These are phyloP conservation scores for Paecilomyces dactylethromorphus DNA, from an alignment of 2,329 filamentous ascomycete genomes.

Conservation along the genomic window DNA sequence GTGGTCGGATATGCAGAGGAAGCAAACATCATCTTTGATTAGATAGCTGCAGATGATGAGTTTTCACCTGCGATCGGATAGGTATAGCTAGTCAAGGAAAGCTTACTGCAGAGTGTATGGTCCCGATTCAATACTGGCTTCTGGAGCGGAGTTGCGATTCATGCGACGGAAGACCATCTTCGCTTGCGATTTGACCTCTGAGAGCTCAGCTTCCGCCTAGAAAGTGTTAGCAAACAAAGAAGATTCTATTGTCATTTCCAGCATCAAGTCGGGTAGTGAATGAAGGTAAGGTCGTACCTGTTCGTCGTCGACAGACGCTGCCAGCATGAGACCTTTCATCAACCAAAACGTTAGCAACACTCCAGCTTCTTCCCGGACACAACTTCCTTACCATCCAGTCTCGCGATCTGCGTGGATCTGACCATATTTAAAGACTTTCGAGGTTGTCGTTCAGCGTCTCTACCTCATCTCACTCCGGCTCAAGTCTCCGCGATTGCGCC, in stretches of 20 bases:
- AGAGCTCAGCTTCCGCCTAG: conserved; percentile 65
- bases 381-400: conserved; percentile 68
- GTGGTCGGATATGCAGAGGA: conserved; percentile 86
- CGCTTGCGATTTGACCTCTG: conserved; percentile 83
- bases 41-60: conserved; percentile 58
- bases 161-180: conserved; percentile 86
- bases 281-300: conserved; percentile 45
- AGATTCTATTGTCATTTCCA: background rate
- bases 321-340: conserved; percentile 75
- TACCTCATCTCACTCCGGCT: background rate
- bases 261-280: background rate
- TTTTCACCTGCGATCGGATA: background rate
- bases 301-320: conserved; percentile 89
- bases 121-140: conserved; percentile 85
- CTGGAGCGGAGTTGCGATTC: conserved; percentile 79
- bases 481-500: background rate
- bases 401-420: conserved; percentile 85
- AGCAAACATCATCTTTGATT: conserved; percentile 75
- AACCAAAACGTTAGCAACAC: conserved; percentile 16
- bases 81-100: conserved; percentile 1
- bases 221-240: conserved; percentile 1
- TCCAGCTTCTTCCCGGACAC: background rate
- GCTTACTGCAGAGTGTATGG: conserved; percentile 77
- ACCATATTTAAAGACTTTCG: conserved; percentile 56
- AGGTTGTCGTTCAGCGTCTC: background rate